phyloP scores from a whole-genome alignment of 441 rosid species.

The Francoa sonchifolia region DNA sequence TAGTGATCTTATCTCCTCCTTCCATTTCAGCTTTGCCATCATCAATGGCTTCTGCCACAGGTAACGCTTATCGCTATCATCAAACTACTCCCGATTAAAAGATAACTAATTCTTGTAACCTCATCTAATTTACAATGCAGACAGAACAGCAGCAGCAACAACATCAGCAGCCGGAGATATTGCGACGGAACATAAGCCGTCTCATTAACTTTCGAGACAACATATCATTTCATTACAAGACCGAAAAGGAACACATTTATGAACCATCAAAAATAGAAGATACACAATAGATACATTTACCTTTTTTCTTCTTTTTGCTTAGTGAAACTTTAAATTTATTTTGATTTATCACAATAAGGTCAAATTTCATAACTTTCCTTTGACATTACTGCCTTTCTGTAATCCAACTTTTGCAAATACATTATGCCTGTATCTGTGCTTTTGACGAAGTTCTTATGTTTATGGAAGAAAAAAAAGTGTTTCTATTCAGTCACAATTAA shows the following conservation, averaged over 20 bases:
- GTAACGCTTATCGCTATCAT: neutral
- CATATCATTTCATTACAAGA: neutral
- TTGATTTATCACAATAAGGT: too few relatives aligned
- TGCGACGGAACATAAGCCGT: conserved; percentile 5
- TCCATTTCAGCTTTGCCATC: conserved; percentile 10
- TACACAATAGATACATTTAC: neutral
- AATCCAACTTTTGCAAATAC: too few relatives aligned
- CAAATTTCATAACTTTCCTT: too few relatives aligned
- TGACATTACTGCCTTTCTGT: too few relatives aligned
- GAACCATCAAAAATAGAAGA: neutral
- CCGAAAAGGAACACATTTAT: neutral
- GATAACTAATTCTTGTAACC: too few relatives aligned
- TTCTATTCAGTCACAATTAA: too few relatives aligned
- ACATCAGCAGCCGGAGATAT: neutral
- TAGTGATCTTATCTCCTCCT: neutral
- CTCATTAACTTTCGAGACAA: conserved; percentile 2
- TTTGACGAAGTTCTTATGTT: too few relatives aligned
- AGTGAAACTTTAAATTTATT: too few relatives aligned
- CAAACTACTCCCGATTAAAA: too few relatives aligned
- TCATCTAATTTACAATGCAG: neutral
- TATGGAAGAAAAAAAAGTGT: too few relatives aligned
- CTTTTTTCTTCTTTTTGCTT: conserved; percentile 3
- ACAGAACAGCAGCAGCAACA: neutral
- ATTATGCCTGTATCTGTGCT: too few relatives aligned
- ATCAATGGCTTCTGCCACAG: conserved; percentile 2